These are phyloP conservation scores for Populus hybrid DNA, from an alignment of 441 rosid species.

Conservation along the genomic window DNA sequence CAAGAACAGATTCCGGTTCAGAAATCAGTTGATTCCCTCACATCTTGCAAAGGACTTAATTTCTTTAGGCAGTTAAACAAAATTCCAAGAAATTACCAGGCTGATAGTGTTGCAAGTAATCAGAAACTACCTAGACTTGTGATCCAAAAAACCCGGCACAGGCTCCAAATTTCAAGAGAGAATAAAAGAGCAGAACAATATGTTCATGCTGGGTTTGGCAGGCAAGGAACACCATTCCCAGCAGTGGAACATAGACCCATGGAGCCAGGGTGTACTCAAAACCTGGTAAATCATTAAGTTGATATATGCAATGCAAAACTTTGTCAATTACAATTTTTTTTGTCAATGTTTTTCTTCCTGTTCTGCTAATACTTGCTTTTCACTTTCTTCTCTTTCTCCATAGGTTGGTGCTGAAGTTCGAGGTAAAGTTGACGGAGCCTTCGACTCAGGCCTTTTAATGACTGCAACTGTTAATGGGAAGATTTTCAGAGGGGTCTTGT, in stretches of 20 bases:
- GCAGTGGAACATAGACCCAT: slow-evolving; percentile 19
- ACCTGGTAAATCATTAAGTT: slow-evolving; percentile 30
- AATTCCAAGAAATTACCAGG: slow-evolving; percentile 24
- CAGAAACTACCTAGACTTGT: slow-evolving; percentile 24
- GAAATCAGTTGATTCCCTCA: slow-evolving; percentile 27
- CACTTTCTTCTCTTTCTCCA: neutral
- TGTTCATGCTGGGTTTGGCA: slow-evolving; percentile 10
- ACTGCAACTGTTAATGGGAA: slow-evolving; percentile 65
- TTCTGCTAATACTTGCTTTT: neutral
- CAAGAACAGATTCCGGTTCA: slow-evolving; percentile 48
- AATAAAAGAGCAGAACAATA: slow-evolving; percentile 28
- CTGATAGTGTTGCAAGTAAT: slow-evolving; percentile 18
- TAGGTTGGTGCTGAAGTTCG: slow-evolving; percentile 65
- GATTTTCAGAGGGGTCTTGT: slow-evolving; percentile 65
- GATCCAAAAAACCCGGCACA: slow-evolving; percentile 19
- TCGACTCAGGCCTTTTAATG: slow-evolving; percentile 63
- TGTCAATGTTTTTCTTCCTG: neutral
- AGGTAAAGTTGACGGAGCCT: slow-evolving; percentile 67
- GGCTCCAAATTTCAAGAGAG: slow-evolving; percentile 25
- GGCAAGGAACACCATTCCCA: slow-evolving; percentile 27
- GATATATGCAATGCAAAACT: neutral
- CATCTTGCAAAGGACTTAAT: slow-evolving; percentile 34
- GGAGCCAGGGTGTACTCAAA: slow-evolving; percentile 29
- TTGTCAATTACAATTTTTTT: neutral
- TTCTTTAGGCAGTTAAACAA: slow-evolving; percentile 36